Evolutionary conservation across 1,284 basidiomycete species (phyloP).

Genomic region (Austroboletus niveus): DNA sequence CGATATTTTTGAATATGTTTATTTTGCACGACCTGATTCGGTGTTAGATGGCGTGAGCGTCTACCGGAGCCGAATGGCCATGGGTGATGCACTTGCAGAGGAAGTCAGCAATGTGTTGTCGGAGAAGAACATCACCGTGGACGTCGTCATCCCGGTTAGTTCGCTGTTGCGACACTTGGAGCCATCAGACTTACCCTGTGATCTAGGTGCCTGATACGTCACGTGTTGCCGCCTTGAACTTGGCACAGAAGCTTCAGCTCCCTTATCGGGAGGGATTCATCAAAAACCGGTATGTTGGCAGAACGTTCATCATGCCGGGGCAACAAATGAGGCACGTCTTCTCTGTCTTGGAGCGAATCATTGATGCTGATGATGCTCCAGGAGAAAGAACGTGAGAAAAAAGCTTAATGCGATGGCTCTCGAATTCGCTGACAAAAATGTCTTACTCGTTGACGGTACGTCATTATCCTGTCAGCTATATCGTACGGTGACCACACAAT

Average conservation of each 20-base stretch:
- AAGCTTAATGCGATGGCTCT: constrained; percentile 99
- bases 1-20: constrained; percentile 99
- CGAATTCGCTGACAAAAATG: constrained; percentile 91
- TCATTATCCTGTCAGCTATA: neutral
- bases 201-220: constrained; percentile 90
- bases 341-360: neutral
- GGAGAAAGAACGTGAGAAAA: constrained; percentile 91
- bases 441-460: constrained; percentile 93
- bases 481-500: neutral
- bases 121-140: constrained; percentile 70
- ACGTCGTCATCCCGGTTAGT: constrained; percentile 94
- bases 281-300: constrained; percentile 97
- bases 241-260: constrained; percentile 87
- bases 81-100: constrained; percentile 94
- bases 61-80: constrained; percentile 97
- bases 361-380: constrained; percentile 30
- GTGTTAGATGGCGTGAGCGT: constrained; percentile 98
- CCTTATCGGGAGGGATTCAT: constrained; percentile 99
- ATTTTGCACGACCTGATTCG: constrained; percentile 97
- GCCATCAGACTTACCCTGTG: constrained; percentile 5
- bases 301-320: constrained; percentile 99
- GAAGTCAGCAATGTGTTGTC: constrained; percentile 79
- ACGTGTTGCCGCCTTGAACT: constrained; percentile 92
- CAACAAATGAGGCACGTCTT: constrained; percentile 77
- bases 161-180: neutral